Percentiles rank a stretch among this genome's conserved stretches.
Conservation (phyloP, 78 protist species). For the Monosiga brevicollis region DNA sequence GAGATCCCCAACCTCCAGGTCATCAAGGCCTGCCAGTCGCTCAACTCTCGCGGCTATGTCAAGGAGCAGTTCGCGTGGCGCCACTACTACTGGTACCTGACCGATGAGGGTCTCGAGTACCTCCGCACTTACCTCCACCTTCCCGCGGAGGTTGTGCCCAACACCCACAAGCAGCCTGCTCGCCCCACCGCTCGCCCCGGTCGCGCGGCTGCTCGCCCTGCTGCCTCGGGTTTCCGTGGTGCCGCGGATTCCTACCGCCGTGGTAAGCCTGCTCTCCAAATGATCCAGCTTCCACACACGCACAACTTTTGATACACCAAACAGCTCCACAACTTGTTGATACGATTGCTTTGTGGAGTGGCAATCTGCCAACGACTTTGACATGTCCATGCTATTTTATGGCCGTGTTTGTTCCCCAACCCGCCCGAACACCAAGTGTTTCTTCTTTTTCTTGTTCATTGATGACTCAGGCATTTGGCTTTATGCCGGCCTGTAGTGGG, state of each 20-base stretch:
- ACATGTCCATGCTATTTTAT: too few species aligned
- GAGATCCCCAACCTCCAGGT: conserved; percentile 75
- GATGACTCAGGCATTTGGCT: too few species aligned
- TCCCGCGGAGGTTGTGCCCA: conserved; percentile 80
- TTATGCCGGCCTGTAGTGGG: too few species aligned
- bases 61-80: conserved; percentile 82
- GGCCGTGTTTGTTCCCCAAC: too few species aligned
- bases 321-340: too few species aligned
- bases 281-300: too few species aligned
- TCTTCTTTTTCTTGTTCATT: too few species aligned
- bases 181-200: conserved; percentile 9
- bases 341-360: too few species aligned
- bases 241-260: conserved; percentile 38
- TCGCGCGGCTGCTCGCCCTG: conserved; percentile 13
- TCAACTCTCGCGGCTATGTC: conserved; percentile 71
- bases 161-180: conserved; percentile 67
- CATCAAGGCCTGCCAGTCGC: conserved; percentile 54
- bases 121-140: conserved; percentile 80
- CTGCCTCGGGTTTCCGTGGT: conserved; percentile 4
- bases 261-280: too few species aligned
- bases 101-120: conserved; percentile 84
- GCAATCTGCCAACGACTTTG: too few species aligned
- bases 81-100: conserved; percentile 72
- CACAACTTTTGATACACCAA: too few species aligned
- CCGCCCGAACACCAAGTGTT: too few species aligned